Evolutionary conservation across 805 yeast genomes (phyloP).

Genomic region (Sugiyamaella floridensis): DNA sequence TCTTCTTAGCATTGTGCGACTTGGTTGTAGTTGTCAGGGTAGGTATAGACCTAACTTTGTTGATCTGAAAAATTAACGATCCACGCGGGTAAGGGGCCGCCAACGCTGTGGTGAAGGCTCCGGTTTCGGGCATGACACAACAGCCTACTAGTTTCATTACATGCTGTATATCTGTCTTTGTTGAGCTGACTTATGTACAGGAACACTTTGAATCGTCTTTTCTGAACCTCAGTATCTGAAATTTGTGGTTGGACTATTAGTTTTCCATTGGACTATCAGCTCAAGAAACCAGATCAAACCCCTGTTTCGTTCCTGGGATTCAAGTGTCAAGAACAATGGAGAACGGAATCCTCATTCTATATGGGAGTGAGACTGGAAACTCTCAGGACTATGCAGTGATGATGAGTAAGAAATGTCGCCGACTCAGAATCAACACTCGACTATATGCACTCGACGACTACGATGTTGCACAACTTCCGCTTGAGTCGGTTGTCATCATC

Average conservation of each 20-base stretch:
- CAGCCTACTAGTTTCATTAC: too few relatives aligned
- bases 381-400: conserved; percentile 76
- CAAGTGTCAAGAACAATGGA: neutral
- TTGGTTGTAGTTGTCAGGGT: neutral
- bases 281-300: neutral
- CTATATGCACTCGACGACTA: conserved; percentile 55
- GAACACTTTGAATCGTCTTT: too few relatives aligned
- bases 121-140: neutral
- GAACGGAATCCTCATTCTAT: conserved; percentile 49
- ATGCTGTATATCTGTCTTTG: too few relatives aligned
- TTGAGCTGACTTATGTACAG: too few relatives aligned
- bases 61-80: neutral
- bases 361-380: conserved; percentile 92
- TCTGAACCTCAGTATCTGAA: too few relatives aligned
- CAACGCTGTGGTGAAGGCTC: neutral
- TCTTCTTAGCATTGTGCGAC: neutral
- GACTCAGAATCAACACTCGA: conserved; percentile 44
- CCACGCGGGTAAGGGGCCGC: neutral
- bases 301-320: neutral
- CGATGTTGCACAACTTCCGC: conserved; percentile 36
- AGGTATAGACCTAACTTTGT: neutral
- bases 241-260: too few relatives aligned
- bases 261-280: too few relatives aligned
- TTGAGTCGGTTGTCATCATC: conserved; percentile 43
- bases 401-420: conserved; percentile 48